Evolutionary conservation across 2,329 filamentous ascomycete genomes (phyloP), one percentile per base, ranked within the genome.

Genomic region (Parastagonospora avenae): DNA sequence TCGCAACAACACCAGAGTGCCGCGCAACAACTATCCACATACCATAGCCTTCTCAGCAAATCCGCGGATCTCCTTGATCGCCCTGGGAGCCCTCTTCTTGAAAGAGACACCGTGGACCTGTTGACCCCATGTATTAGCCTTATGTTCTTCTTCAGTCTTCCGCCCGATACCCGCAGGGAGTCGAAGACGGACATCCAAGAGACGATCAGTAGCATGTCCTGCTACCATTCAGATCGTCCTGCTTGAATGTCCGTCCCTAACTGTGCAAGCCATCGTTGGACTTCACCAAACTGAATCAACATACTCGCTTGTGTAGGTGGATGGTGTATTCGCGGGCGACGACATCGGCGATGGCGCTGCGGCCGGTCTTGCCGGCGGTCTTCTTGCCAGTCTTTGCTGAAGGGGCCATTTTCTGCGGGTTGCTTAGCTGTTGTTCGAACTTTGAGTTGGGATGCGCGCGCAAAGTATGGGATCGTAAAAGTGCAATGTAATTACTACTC

Each of bases 321-420:
- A 99, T 97, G 81, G 94, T 99, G 88, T 99, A 99, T 86, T 99
- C 95, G 86, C 94, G 91, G 75, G 94, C 89, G 80, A 99, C 93
- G 78, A 99, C 95, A 82, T 99, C 93, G 81, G 91, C 88, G 81
- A 99, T 96, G 84, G 95, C 95, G 81, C 91, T 96, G 78, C 92
- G 91, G 74, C 80, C 78, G 70, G 79, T 70, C 84, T 88, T 89
- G 78, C 80, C 82, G 73, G 83, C 77, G 64, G 82, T 80, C 82
- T 86, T 88, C 82, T 86, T 85, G 55, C 56, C 61, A 73, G 67
- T 78, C 74, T 68, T 65, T 62, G 72, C 66, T 68, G 57, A 72
- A 54, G 61, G 60, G 50, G 77, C 69, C 77, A 79, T 79, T 69
- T 67, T 66, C 70, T 56, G 48, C 31, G 32, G 40, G 9, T 28